A percentile compares a stretch with the other conserved stretches of the same genome.
Conservation (phyloP, 2,329 filamentous ascomycete genomes). For the Epichloe elymi region DNA sequence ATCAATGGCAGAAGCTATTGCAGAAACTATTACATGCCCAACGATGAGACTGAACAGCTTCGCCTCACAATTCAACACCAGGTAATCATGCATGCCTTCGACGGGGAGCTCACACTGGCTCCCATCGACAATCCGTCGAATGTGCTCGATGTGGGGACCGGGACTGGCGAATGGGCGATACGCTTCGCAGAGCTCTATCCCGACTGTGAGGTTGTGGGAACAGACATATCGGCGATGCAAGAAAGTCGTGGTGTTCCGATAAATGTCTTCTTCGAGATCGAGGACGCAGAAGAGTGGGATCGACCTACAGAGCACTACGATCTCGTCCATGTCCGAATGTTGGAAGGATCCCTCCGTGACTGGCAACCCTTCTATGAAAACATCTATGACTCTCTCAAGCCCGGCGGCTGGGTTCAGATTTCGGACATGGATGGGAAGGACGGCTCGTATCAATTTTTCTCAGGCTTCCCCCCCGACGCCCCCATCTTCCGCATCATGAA, state of each 20-base stretch:
- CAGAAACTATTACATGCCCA: constrained; percentile 50
- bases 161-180: constrained; percentile 39
- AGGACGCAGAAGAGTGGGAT: constrained; percentile 48
- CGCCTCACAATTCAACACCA: constrained; percentile 49
- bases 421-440: constrained; percentile 39
- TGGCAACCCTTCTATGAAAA: constrained; percentile 42
- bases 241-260: constrained; percentile 42
- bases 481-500: constrained; percentile 27
- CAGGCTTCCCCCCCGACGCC: constrained; percentile 30
- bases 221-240: constrained; percentile 43
- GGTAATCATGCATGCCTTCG: constrained; percentile 41
- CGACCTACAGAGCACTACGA: constrained; percentile 38
- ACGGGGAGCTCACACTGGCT: constrained; percentile 30
- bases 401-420: constrained; percentile 44
- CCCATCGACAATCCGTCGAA: constrained; percentile 25
- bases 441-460: constrained; percentile 19
- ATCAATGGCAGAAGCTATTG: constrained; percentile 53
- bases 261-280: constrained; percentile 47
- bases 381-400: constrained; percentile 38
- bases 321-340: constrained; percentile 41
- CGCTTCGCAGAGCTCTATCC: constrained; percentile 41
- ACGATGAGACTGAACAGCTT: constrained; percentile 52
- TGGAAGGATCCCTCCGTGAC: constrained; percentile 42
- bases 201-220: constrained; percentile 42
- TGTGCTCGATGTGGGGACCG: constrained; percentile 46